Evolutionary conservation across 495 filamentous ascomycete genomes (phyloP).

Genomic region (Jackrogersella multiformis): DNA sequence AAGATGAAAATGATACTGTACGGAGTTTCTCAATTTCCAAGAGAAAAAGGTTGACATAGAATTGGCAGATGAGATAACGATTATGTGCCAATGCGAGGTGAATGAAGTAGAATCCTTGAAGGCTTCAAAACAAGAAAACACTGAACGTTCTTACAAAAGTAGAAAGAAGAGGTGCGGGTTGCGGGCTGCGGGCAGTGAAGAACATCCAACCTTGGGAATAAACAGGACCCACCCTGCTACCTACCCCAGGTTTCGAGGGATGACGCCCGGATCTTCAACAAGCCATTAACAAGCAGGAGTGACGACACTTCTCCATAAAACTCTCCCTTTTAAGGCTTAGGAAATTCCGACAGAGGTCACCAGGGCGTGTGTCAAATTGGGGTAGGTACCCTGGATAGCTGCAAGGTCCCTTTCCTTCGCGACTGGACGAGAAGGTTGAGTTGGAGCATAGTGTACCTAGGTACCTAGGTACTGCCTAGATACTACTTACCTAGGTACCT

Average conservation of each 20-base stretch:
- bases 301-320: conserved; percentile 38
- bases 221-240: conserved; percentile 16
- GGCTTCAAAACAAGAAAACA: not conserved
- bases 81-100: not conserved
- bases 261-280: conserved; percentile 6
- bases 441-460: too few species aligned
- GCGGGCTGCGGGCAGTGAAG: not conserved
- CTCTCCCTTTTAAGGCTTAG: not conserved
- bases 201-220: conserved; percentile 5
- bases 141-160: not conserved
- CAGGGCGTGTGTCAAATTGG: conserved; percentile 2
- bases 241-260: conserved; percentile 33
- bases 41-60: not conserved
- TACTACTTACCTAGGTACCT: not conserved
- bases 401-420: too few species aligned
- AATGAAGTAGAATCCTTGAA: not conserved
- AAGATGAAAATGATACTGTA: conserved; percentile 10
- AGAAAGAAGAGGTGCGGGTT: not conserved
- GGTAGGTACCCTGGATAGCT: conserved; percentile 1
- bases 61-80: not conserved
- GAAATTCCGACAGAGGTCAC: not conserved
- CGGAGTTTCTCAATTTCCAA: too few species aligned
- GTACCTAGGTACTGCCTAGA: too few species aligned
- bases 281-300: conserved; percentile 20
- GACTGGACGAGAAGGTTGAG: too few species aligned